Conservation (phyloP, 2,329 filamentous ascomycete species). For the Epicoccum nigrum region DNA sequence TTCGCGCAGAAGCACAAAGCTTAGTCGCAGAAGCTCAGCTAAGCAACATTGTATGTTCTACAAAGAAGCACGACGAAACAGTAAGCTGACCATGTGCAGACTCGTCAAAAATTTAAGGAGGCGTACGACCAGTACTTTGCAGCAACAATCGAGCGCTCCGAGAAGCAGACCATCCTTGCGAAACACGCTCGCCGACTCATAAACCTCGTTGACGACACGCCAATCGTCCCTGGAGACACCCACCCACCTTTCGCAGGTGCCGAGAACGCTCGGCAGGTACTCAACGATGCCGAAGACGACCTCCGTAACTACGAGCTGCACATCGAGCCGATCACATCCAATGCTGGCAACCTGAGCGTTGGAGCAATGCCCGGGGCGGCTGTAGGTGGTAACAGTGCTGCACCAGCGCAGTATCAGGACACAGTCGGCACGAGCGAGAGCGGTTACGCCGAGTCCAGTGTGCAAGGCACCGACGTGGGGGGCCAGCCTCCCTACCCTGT, state of each 20-base stretch:
- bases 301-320: constrained; percentile 74
- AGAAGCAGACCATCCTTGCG: constrained; percentile 95
- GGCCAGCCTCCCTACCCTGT: constrained; percentile 37
- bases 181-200: constrained; percentile 87
- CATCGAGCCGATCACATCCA: constrained; percentile 60
- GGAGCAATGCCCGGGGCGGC: constrained; percentile 51
- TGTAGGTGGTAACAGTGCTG: neutral
- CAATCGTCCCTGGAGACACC: constrained; percentile 83
- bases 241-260: constrained; percentile 71
- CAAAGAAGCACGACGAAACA: neutral
- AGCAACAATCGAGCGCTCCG: constrained; percentile 91
- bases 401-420: constrained; percentile 5
- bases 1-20: constrained; percentile 93
- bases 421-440: constrained; percentile 24
- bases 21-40: constrained; percentile 95
- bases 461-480: constrained; percentile 29
- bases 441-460: constrained; percentile 32
- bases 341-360: constrained; percentile 56
- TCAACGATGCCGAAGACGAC: constrained; percentile 92
- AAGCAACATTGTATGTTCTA: constrained; percentile 78
- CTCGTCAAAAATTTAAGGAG: constrained; percentile 94
- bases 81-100: constrained; percentile 60
- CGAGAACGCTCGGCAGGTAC: constrained; percentile 76
- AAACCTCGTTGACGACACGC: constrained; percentile 84
- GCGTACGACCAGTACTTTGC: constrained; percentile 88